Conservation (phyloP, 768 basidiomycete species). For the Russula abietina region DNA sequence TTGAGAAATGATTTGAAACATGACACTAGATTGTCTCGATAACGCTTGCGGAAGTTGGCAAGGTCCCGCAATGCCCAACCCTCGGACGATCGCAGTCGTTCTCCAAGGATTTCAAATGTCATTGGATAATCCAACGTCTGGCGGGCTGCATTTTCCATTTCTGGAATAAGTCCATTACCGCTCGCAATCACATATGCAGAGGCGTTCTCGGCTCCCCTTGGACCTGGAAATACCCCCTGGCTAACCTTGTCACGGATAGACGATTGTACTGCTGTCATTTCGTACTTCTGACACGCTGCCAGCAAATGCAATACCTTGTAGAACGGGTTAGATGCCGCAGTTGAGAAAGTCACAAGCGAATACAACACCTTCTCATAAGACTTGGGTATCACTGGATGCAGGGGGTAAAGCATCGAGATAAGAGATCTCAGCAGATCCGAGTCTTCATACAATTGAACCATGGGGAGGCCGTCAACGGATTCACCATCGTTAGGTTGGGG, state of each 20-base stretch:
- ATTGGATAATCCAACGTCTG: neutral
- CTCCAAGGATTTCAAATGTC: neutral
- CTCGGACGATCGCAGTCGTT: neutral
- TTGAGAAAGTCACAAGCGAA: neutral
- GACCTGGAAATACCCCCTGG: neutral
- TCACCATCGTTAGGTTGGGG: neutral
- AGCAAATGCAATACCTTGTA: conserved; percentile 6
- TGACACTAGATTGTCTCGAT: neutral
- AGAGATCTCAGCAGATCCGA: neutral
- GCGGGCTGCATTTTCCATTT: neutral
- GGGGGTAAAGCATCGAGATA: conserved; percentile 6
- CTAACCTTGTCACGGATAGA: neutral
- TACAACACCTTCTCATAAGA: neutral
- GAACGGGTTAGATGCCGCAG: too few relatives aligned
- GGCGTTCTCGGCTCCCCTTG: neutral
- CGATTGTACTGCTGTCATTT: conserved; percentile 18
- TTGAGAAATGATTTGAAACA: neutral
- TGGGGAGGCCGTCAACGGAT: conserved; percentile 4
- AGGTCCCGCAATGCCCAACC: neutral
- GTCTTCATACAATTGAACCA: neutral
- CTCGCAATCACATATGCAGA: neutral
- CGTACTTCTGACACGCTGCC: conserved; percentile 26
- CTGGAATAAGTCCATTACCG: neutral
- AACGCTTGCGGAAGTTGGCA: neutral
- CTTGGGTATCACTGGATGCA: neutral